Base-by-base conservation (phyloP, 2,329 filamentous ascomycete genomes). In the Alternaria metachromatica region DNA sequence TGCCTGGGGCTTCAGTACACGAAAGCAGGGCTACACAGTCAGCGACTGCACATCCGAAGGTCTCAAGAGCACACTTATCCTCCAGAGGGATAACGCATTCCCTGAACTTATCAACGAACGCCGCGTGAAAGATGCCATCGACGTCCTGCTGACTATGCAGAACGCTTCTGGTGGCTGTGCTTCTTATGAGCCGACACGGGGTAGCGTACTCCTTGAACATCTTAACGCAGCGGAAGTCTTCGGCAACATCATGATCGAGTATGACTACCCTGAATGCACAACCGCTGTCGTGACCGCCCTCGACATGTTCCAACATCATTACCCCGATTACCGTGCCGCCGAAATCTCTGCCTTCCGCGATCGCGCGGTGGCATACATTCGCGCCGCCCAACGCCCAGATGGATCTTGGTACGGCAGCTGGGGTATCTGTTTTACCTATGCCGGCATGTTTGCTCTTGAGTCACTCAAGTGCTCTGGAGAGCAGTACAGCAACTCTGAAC, bases 381-480 rank as follows among this genome's bases (percentile, higher is more conserved):
- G 94, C 76, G 86, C 86, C 2, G 87, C 89, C 4, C 96, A 98
- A 80, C 84, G 87, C 3, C 79, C 86, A 0, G 93, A 98, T 71
- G 96, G 96, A n/a, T 92, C 91, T 64, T 99, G 96, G 96, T 98
- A 99, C 77, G 96, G 96, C 49, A 94, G 89, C 76, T 99, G 96
- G 96, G 96, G 93, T 56, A 96, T 99, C 73, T 99, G 96, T 82
- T 99, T 97, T 80, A 97, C 94, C 0, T 99, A 99, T 77, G 96
- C 94, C 1, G 92, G 89, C 67, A 96, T 98, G 94, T 99, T 99
- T 82, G 94, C 94, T 0, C 85, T 98, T 1, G 95, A 98, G 78
- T 93, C 92, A 66, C 85, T 99, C 70, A 87, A 89, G 6, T 91
- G 89, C 50, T 88, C 93, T 5, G 94, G 94, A 6, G 94, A 98